These are phyloP conservation scores for Mortierella sp. DNA, from an alignment of 371 early-diverging fungal species.

Conservation along the genomic window DNA sequence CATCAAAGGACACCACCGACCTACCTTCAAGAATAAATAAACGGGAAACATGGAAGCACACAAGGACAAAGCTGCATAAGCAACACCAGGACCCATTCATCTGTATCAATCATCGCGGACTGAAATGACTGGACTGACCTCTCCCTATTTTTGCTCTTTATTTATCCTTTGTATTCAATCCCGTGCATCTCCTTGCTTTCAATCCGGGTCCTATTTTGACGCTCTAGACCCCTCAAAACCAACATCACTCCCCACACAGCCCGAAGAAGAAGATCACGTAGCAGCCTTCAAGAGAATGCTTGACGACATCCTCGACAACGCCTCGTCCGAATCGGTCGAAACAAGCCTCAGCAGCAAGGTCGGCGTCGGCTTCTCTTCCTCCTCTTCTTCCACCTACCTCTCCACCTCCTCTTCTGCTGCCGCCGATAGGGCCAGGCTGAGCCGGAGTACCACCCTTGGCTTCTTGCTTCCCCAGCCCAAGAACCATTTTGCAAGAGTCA, in stretches of 20 bases:
- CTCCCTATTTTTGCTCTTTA: slow-evolving; percentile 7
- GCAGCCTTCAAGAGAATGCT: slow-evolving; percentile 53
- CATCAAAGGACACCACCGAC: not conserved
- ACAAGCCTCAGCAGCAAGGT: slow-evolving; percentile 15
- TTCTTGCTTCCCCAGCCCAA: slow-evolving; percentile 54
- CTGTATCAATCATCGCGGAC: not conserved
- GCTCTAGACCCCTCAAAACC: slow-evolving; percentile 22
- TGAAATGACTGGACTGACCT: not conserved
- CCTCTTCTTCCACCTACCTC: slow-evolving; percentile 31
- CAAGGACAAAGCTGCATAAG: slow-evolving; percentile 1
- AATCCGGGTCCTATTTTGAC: not conserved
- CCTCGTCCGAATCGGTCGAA: slow-evolving; percentile 46
- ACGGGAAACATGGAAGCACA: not conserved
- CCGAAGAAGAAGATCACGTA: slow-evolving; percentile 40
- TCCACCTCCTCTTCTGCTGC: slow-evolving; percentile 28
- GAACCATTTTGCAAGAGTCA: slow-evolving; percentile 38
- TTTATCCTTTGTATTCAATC: not conserved
- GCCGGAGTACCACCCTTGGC: slow-evolving; percentile 43
- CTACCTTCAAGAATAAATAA: not conserved
- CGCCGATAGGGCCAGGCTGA: slow-evolving; percentile 38
- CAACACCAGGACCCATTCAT: not conserved
- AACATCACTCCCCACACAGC: slow-evolving; percentile 10
- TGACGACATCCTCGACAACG: slow-evolving; percentile 52
- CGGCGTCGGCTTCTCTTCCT: slow-evolving; percentile 12
- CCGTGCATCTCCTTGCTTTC: not conserved